These are phyloP conservation scores for Lophiostoma macrostomum DNA, from an alignment of 495 filamentous ascomycete genomes.

Conservation along the genomic window DNA sequence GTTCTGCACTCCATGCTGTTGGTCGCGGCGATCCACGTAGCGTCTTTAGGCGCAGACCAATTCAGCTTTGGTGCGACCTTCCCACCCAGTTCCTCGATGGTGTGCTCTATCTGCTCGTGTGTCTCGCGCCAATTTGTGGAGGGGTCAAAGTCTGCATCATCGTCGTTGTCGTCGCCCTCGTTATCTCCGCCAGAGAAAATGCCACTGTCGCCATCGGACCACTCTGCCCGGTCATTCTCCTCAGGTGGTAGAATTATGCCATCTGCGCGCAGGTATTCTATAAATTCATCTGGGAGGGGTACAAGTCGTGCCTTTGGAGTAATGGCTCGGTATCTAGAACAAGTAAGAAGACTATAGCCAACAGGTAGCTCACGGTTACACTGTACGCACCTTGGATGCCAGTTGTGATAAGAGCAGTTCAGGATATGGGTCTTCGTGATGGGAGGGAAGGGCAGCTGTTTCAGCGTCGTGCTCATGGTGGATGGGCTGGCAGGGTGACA, in stretches of 20 bases:
- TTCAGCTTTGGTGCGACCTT: constrained; percentile 88
- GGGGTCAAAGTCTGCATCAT: constrained; percentile 55
- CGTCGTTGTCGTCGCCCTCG: constrained; percentile 39
- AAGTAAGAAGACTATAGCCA: background rate
- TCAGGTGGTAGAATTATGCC: constrained; percentile 77
- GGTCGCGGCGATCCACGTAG: constrained; percentile 86
- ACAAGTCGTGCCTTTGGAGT: constrained; percentile 83
- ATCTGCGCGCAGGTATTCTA: constrained; percentile 86
- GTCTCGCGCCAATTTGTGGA: constrained; percentile 64
- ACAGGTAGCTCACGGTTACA: background rate
- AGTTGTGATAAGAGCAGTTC: constrained; percentile 89
- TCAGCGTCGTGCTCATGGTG: constrained; percentile 14
- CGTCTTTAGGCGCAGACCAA: constrained; percentile 96
- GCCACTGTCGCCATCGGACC: constrained; percentile 44
- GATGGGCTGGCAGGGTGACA: background rate
- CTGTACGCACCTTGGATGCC: constrained; percentile 69
- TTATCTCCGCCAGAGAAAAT: constrained; percentile 48
- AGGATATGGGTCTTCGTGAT: constrained; percentile 81
- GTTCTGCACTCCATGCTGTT: constrained; percentile 86
- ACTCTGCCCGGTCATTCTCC: constrained; percentile 47
- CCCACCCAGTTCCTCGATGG: constrained; percentile 76
- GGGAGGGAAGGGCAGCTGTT: constrained; percentile 70
- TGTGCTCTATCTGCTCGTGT: constrained; percentile 69
- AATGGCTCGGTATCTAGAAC: constrained; percentile 65
- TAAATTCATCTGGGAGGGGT: constrained; percentile 68